Base-by-base conservation (phyloP, 176 grass and related monocot genomes). In the Secale cereale region DNA sequence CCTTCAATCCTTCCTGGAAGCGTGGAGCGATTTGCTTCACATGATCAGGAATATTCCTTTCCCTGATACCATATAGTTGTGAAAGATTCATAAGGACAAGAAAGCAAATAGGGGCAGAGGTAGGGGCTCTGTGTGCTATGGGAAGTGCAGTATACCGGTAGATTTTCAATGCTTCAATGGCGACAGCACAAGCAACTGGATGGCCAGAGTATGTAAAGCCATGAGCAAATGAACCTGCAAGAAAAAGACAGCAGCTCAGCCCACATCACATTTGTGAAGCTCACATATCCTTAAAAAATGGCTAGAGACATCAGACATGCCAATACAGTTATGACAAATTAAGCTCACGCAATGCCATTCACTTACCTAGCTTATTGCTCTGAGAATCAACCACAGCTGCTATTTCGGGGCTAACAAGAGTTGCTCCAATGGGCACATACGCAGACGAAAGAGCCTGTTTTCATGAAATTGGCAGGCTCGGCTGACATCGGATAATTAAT, bases 141-240 rank as follows among this genome's bases (percentile, higher is more conserved):
- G 77, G 16, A 70, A 71, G 0, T 65, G 26, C 4, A 56, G 12
- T 70, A 31, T 87, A 94, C 97, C 86, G 85, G 40, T 99, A 96
- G 81, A 99, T 86, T 79, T 94, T 96, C 76, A 99, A 68, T 29
- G 97, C 88, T 91, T 99, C 97, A 71, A 99, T 63, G 37, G 97
- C 93, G 5, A 99, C 97, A 69, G 93, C 91, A 78, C 97, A 99
- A 17, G 93, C 84, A 36, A 95, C 90, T 46, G 97, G 97, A 89
- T 99, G 97, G 3, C 97, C 93, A 0, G 97, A 99, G 74, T 96
- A 96, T 37, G 97, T 99, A 86, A 99, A 99, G 39, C 97, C 97
- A 88, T 99, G 93, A 84, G 93, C 25, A 93, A 99, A 99, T 54
- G 97, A 92, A 86, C 97, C 97, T 99, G 67, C 27, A 81, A 85